A percentile compares a stretch with the other conserved stretches of the same genome.
phyloP scores from a whole-genome alignment of 148 eudicot species.

The Talinum fruticosum region DNA sequence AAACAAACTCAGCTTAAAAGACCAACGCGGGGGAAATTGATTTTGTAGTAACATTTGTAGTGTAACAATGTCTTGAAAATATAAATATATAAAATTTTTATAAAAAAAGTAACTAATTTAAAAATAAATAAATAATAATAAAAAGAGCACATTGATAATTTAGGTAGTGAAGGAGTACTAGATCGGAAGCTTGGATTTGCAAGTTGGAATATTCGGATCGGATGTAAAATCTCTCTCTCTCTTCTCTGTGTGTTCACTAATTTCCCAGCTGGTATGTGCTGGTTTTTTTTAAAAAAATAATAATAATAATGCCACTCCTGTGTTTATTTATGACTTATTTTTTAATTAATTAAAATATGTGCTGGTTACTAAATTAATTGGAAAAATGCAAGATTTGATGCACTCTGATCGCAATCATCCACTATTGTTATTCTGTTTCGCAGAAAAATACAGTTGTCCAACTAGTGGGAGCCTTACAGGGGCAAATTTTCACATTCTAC shows the following conservation, averaged over 20 bases:
- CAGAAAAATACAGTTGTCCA: conserved; percentile 1
- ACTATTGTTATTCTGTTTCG: not conserved
- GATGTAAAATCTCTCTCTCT: not conserved
- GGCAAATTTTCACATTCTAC: not conserved
- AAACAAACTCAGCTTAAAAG: too few relatives aligned
- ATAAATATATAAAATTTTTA: not conserved
- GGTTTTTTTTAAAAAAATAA: too few relatives aligned
- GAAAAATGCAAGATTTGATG: not conserved
- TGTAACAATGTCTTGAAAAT: too few relatives aligned
- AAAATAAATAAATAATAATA: not conserved
- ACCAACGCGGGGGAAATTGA: too few relatives aligned
- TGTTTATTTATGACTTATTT: not conserved
- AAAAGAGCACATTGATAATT: not conserved
- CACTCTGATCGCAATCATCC: not conserved
- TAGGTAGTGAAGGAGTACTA: not conserved
- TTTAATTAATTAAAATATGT: not conserved
- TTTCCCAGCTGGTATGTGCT: conserved; percentile 9
- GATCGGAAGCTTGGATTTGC: not conserved
- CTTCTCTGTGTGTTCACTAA: not conserved
- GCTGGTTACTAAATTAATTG: not conserved
- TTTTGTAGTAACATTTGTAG: too few relatives aligned
- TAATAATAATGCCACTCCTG: not conserved
- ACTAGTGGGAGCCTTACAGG: not conserved
- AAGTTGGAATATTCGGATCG: not conserved
- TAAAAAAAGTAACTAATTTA: too few relatives aligned